Evolutionary conservation across 108 stramenopile species (phyloP).

Genomic region (Fistulifera pelliculosa): DNA sequence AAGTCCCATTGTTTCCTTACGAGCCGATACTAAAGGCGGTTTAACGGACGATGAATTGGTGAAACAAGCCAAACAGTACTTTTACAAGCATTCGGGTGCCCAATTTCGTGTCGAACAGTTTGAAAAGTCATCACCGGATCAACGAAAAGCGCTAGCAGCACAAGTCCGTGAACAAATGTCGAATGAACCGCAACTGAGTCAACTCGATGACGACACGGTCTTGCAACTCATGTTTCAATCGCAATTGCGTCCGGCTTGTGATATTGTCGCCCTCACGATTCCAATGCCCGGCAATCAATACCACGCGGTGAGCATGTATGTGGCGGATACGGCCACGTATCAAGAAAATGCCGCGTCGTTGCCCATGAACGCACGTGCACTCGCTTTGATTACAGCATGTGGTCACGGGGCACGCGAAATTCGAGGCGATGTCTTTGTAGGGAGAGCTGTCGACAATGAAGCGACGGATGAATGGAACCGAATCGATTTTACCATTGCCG

Average conservation of each 20-base stretch:
- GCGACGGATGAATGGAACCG: constrained; percentile 58
- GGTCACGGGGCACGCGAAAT: constrained; percentile 50
- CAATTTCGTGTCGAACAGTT: constrained; percentile 18
- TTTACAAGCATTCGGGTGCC: constrained; percentile 36
- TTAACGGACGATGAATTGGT: constrained; percentile 46
- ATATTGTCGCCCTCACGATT: constrained; percentile 62
- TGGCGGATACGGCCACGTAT: constrained; percentile 38
- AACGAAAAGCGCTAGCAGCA: constrained; percentile 40
- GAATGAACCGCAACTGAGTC: constrained; percentile 15
- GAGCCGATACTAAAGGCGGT: constrained; percentile 49
- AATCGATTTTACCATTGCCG: constrained; percentile 41
- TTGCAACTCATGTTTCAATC: constrained; percentile 30
- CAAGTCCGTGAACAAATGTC: constrained; percentile 37
- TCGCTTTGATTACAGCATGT: constrained; percentile 42
- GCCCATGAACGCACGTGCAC: constrained; percentile 47
- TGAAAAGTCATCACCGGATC: constrained; percentile 33
- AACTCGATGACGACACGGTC: constrained; percentile 45
- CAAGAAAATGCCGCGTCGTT: constrained; percentile 13
- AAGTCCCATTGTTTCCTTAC: constrained; percentile 26
- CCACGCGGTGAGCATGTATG: constrained; percentile 64
- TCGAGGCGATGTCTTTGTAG: constrained; percentile 71
- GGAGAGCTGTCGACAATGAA: constrained; percentile 65
- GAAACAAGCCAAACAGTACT: constrained; percentile 56
- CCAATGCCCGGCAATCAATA: constrained; percentile 41
- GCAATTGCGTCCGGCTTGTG: constrained; percentile 38